These are phyloP conservation scores for Vicia sativa DNA, from an alignment of 306 rosid genomes.

Conservation along the genomic window DNA sequence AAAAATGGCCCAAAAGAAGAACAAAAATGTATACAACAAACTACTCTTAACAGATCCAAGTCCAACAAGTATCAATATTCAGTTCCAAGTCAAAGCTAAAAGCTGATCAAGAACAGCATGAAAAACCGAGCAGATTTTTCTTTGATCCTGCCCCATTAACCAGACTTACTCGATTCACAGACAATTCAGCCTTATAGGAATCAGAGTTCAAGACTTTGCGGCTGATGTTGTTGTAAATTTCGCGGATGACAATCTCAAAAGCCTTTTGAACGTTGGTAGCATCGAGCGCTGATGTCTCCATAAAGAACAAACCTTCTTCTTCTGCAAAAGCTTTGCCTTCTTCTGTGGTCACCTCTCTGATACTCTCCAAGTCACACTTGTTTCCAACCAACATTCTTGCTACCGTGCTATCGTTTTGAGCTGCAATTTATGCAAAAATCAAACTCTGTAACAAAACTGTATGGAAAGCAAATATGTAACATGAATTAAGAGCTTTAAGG, in stretches of 20 bases:
- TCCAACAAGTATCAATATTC: conserved; percentile 12
- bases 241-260: conserved; percentile 77
- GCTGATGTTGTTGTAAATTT: conserved; percentile 82
- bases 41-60: conserved; percentile 34
- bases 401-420: conserved; percentile 75
- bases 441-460: not conserved
- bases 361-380: conserved; percentile 85
- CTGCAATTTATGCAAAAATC: conserved; percentile 52
- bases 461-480: not conserved
- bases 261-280: conserved; percentile 80
- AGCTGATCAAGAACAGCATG: conserved; percentile 73
- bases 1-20: conserved; percentile 8
- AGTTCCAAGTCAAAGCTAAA: conserved; percentile 25
- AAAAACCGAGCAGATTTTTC: conserved; percentile 46
- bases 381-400: conserved; percentile 93
- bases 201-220: conserved; percentile 77
- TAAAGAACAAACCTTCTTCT: conserved; percentile 82
- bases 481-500: not conserved
- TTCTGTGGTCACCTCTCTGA: conserved; percentile 77
- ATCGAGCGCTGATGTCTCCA: conserved; percentile 96
- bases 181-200: conserved; percentile 80
- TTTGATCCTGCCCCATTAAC: conserved; percentile 65
- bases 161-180: conserved; percentile 75
- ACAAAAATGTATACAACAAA: conserved; percentile 22
- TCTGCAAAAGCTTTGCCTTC: conserved; percentile 86